phyloP scores from a whole-genome alignment of 106 monocot genomes.

The Hemerocallis citrina region DNA sequence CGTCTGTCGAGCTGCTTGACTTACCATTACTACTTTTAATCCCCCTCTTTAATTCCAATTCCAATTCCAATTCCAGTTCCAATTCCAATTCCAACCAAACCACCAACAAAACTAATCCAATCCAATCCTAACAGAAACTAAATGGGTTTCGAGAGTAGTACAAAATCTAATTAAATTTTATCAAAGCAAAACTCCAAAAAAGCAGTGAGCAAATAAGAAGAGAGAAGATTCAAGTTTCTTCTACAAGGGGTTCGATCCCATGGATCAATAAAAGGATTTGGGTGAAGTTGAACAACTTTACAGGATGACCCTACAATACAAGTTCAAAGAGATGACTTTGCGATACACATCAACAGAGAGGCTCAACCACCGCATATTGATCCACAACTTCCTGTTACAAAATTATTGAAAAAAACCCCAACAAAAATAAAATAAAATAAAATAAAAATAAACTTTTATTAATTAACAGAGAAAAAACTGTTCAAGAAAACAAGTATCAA shows the following conservation, averaged over 20 bases:
- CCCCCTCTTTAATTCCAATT: too few species aligned
- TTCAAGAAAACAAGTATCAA: too few species aligned
- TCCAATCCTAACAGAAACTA: background rate
- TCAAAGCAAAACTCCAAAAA: background rate
- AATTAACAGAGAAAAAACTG: too few species aligned
- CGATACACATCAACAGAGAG: slow-evolving; percentile 49
- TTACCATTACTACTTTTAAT: slow-evolving; percentile 73
- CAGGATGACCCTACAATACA: slow-evolving; percentile 83
- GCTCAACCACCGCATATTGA: slow-evolving; percentile 60
- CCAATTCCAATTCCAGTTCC: too few species aligned
- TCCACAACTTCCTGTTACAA: too few species aligned
- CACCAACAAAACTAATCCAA: slow-evolving; percentile 9
- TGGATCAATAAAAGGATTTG: background rate
- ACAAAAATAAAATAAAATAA: too few species aligned
- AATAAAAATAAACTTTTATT: too few species aligned
- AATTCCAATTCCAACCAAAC: slow-evolving; percentile 1
- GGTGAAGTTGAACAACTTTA: too few species aligned
- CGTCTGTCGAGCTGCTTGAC: slow-evolving; percentile 72
- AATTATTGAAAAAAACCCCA: too few species aligned
- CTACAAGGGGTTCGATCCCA: background rate
- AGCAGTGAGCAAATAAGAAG: background rate
- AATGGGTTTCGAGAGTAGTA: too few species aligned
- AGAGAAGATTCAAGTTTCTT: background rate
- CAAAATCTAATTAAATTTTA: background rate
- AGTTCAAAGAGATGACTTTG: slow-evolving; percentile 56